Percentiles rank a stretch among this genome's conserved stretches.
These are phyloP conservation scores for Oryza officinalis DNA, from an alignment of 176 grass and related monocot species.

Conservation along the genomic window DNA sequence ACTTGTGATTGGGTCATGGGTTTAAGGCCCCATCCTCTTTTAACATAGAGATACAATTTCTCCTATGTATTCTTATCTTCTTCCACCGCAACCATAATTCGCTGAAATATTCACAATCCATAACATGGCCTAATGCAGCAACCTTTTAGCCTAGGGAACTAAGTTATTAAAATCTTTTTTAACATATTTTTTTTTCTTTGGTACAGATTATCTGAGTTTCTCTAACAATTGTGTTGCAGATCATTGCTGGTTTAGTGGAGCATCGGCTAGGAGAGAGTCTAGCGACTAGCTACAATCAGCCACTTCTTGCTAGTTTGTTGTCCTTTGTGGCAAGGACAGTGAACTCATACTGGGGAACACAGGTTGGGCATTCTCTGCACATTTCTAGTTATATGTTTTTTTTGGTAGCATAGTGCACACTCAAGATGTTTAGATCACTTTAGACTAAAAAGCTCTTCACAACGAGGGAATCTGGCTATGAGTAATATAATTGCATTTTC, in stretches of 20 bases:
- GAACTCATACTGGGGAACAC: conserved; percentile 99
- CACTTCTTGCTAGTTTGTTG: conserved; percentile 76
- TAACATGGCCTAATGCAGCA: background rate
- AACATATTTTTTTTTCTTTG: background rate
- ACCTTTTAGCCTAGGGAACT: background rate
- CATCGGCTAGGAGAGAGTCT: conserved; percentile 80
- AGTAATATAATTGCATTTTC: background rate
- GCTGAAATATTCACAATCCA: background rate
- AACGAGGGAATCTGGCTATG: background rate
- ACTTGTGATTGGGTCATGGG: background rate
- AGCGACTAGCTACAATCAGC: conserved; percentile 72
- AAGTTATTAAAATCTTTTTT: conserved; percentile 9
- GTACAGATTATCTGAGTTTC: conserved; percentile 12
- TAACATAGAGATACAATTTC: background rate
- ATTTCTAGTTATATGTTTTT: conserved; percentile 14
- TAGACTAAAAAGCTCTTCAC: background rate
- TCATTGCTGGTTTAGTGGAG: conserved; percentile 94
- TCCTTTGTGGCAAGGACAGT: conserved; percentile 80
- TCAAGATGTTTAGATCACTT: conserved; percentile 14
- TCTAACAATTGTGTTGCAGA: conserved; percentile 45
- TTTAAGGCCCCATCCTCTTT: background rate
- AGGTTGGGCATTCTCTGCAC: conserved; percentile 53
- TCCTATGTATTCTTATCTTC: background rate
- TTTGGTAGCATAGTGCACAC: conserved; percentile 4
- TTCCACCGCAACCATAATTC: background rate